Percentiles rank a stretch among this genome's conserved stretches.
These are phyloP conservation scores for Zopfia rhizophila DNA, from an alignment of 2,329 filamentous ascomycete species.

Conservation along the genomic window DNA sequence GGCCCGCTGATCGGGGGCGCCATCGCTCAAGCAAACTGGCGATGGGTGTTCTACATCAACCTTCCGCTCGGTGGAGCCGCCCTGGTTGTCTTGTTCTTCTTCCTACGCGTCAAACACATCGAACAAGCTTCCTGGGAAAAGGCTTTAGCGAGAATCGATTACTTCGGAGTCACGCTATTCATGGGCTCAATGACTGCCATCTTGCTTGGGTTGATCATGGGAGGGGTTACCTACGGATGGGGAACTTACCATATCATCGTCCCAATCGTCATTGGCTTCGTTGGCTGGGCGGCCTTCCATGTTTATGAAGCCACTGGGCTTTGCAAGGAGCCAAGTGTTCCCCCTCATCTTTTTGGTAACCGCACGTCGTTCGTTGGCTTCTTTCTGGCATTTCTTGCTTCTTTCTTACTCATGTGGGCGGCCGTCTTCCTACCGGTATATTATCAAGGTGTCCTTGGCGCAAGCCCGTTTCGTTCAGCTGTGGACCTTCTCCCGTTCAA, in stretches of 20 bases:
- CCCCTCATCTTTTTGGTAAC: slow-evolving; percentile 53
- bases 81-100: slow-evolving; percentile 24
- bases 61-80: slow-evolving; percentile 32
- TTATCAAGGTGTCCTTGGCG: slow-evolving; percentile 55
- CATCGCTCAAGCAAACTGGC: slow-evolving; percentile 47
- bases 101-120: slow-evolving; percentile 52
- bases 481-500: slow-evolving; percentile 43
- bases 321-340: slow-evolving; percentile 41
- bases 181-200: slow-evolving; percentile 49
- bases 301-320: slow-evolving; percentile 47
- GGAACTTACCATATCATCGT: slow-evolving; percentile 50
- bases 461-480: slow-evolving; percentile 46
- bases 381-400: slow-evolving; percentile 51
- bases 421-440: slow-evolving; percentile 59
- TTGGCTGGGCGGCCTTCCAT: slow-evolving; percentile 49
- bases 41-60: slow-evolving; percentile 56
- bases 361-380: slow-evolving; percentile 47
- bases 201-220: slow-evolving; percentile 55
- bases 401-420: slow-evolving; percentile 49
- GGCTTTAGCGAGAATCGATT: slow-evolving; percentile 44
- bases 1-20: slow-evolving; percentile 29
- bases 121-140: background rate
- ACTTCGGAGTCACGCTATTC: slow-evolving; percentile 54
- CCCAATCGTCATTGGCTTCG: slow-evolving; percentile 56
- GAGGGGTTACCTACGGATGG: slow-evolving; percentile 56